Evolutionary conservation across 2,329 filamentous ascomycete species (phyloP).

Genomic region (Onygena corvina): DNA sequence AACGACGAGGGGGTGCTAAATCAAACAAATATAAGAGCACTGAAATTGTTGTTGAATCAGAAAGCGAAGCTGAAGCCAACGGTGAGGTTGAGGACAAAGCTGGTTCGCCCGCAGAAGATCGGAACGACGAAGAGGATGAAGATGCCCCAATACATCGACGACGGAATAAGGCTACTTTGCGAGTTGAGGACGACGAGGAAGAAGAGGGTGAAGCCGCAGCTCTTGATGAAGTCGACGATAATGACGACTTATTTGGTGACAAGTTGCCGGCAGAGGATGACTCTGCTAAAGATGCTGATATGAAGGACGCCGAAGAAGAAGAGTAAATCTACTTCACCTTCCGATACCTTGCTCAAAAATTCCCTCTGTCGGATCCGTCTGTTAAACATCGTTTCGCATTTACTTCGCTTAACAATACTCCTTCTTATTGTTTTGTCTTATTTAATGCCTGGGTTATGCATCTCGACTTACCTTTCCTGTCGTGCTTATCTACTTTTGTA

Average conservation of each 20-base stretch:
- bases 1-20: slow-evolving; percentile 38
- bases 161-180: slow-evolving; percentile 24
- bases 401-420: neutral
- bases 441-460: slow-evolving; percentile 3
- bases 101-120: slow-evolving; percentile 16
- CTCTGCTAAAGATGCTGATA: slow-evolving; percentile 24
- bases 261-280: slow-evolving; percentile 21
- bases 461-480: neutral
- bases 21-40: slow-evolving; percentile 67
- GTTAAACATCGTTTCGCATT: neutral
- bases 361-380: too few relatives aligned
- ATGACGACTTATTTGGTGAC: slow-evolving; percentile 30
- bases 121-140: slow-evolving; percentile 35
- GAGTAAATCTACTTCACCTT: neutral
- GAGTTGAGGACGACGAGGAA: slow-evolving; percentile 30
- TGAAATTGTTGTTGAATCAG: slow-evolving; percentile 70
- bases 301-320: slow-evolving; percentile 26
- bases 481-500: neutral
- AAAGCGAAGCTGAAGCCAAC: slow-evolving; percentile 41
- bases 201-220: slow-evolving; percentile 32
- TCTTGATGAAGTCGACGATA: slow-evolving; percentile 18
- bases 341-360: neutral
- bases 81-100: neutral
- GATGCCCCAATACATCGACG: slow-evolving; percentile 30
- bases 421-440: neutral